A percentile compares a stretch with the other conserved stretches of the same genome.
Evolutionary conservation across 2,329 filamentous ascomycete species (phyloP).

Genomic region (Chaetomiaceae sp.): DNA sequence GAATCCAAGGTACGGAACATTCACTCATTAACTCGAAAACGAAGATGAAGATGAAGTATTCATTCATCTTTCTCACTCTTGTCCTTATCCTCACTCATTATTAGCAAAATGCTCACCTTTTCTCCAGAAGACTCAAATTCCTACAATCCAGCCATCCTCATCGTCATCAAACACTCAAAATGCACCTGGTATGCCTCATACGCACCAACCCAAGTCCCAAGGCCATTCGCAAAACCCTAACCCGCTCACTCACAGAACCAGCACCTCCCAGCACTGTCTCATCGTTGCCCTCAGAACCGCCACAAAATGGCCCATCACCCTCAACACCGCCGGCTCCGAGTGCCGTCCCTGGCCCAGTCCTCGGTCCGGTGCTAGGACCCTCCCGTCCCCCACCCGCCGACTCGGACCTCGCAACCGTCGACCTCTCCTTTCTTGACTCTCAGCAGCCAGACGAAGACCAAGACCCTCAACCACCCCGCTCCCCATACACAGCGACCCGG

Average conservation of each 20-base stretch:
- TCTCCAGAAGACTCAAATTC: neutral
- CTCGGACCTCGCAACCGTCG: conserved; percentile 22
- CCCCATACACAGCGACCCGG: conserved; percentile 64
- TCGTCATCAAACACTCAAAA: neutral
- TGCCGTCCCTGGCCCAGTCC: conserved; percentile 16
- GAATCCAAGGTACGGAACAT: conserved; percentile 8
- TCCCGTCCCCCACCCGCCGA: neutral
- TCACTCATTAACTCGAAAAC: too few relatives aligned
- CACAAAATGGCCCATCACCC: neutral
- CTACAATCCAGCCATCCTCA: neutral
- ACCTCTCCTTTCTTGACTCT: too few relatives aligned
- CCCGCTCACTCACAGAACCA: neutral
- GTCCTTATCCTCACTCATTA: too few relatives aligned
- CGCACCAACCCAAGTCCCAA: neutral
- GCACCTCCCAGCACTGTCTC: neutral
- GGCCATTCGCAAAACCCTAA: too few relatives aligned
- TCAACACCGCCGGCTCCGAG: neutral
- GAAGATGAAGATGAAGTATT: too few relatives aligned
- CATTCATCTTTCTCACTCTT: neutral
- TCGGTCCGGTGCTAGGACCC: conserved; percentile 38
- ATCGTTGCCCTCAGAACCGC: neutral
- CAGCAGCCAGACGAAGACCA: neutral
- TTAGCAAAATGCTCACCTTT: conserved; percentile 2
- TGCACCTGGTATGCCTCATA: neutral
- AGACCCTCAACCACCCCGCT: conserved; percentile 38